Conservation (phyloP, 345 rosid species). For the Cochlearia excelsa region DNA sequence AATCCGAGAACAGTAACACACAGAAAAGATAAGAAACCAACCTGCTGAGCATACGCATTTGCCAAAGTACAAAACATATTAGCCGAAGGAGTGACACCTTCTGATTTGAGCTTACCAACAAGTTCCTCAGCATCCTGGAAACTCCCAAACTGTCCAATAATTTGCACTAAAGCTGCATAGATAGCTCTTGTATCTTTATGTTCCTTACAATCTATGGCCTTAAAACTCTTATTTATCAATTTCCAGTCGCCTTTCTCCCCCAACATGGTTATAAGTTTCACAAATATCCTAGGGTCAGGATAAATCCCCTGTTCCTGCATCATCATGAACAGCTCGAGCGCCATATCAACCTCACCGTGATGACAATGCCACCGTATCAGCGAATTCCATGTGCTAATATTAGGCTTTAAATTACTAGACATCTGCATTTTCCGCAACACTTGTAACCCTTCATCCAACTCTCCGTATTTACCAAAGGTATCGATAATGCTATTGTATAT, state of each 20-base stretch:
- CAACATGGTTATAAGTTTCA: constrained; percentile 47
- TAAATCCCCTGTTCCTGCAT: constrained; percentile 62
- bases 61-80: constrained; percentile 58
- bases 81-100: constrained; percentile 49
- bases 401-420: constrained; percentile 44
- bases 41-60: constrained; percentile 81
- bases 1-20: constrained; percentile 1
- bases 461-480: constrained; percentile 62
- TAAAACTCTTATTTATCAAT: constrained; percentile 43
- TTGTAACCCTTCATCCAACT: constrained; percentile 51
- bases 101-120: constrained; percentile 50
- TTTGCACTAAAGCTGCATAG: constrained; percentile 47
- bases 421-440: constrained; percentile 47
- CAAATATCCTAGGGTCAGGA: constrained; percentile 63
- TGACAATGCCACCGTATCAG: constrained; percentile 63
- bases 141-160: constrained; percentile 62
- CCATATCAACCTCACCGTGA: constrained; percentile 44
- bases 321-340: constrained; percentile 48
- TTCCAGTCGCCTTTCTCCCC: constrained; percentile 73
- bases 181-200: constrained; percentile 41
- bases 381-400: constrained; percentile 61
- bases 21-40: constrained; percentile 14
- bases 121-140: constrained; percentile 51
- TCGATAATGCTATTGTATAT: constrained; percentile 57
- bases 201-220: constrained; percentile 43